Evolutionary conservation across 176 grass and related monocot genomes (phyloP).

Genomic region (Carex kokanica): DNA sequence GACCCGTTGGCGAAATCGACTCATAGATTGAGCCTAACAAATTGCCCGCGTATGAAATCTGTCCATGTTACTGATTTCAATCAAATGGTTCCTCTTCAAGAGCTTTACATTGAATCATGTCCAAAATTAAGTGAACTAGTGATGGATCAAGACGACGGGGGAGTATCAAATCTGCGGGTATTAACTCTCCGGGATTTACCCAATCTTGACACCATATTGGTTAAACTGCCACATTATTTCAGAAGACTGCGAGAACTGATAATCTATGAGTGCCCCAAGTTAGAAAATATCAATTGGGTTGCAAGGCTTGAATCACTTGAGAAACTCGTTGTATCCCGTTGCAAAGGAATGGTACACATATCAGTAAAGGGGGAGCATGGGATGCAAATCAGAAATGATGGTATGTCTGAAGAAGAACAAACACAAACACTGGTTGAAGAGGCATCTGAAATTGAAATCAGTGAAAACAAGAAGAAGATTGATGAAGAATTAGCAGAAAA

Average conservation of each 20-base stretch:
- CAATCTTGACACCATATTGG: neutral
- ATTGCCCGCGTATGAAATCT: constrained; percentile 13
- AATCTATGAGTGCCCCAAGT: constrained; percentile 25
- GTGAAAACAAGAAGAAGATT: neutral
- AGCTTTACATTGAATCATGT: constrained; percentile 35
- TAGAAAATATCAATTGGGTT: constrained; percentile 27
- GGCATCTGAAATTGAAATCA: neutral
- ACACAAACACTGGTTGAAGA: neutral
- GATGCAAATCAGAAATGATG: neutral
- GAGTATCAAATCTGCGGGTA: neutral
- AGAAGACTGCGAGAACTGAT: constrained; percentile 30
- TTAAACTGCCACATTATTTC: constrained; percentile 11
- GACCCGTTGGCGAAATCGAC: constrained; percentile 34
- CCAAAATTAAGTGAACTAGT: constrained; percentile 18
- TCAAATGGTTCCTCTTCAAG: constrained; percentile 24
- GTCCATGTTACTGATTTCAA: constrained; percentile 29
- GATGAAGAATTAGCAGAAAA: neutral
- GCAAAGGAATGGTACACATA: constrained; percentile 18
- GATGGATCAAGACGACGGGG: neutral
- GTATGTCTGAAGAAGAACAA: neutral
- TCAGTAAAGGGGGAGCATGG: neutral
- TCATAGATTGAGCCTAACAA: constrained; percentile 19
- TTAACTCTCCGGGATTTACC: constrained; percentile 23
- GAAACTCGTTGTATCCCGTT: constrained; percentile 28
- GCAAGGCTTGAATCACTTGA: constrained; percentile 33